Conservation (phyloP, 2,329 filamentous ascomycete genomes). For the Botrytis medusae region DNA sequence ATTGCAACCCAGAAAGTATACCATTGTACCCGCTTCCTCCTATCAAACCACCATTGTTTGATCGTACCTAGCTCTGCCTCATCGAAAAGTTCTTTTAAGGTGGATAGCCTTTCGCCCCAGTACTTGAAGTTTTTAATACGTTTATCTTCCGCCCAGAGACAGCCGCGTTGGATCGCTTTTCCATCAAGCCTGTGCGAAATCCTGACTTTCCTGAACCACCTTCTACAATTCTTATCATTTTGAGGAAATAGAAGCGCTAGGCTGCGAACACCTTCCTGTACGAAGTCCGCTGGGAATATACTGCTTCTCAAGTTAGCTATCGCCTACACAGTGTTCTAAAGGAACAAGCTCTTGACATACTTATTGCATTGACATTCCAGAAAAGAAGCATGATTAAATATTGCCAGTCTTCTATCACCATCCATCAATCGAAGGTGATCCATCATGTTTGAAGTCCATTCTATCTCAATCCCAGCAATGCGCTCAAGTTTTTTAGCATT, state of each 20-base stretch:
- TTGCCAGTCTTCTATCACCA: conserved; percentile 41
- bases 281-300: neutral
- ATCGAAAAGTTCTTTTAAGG: conserved; percentile 32
- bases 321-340: neutral
- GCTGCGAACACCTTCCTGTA: conserved; percentile 4
- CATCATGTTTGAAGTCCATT: conserved; percentile 42
- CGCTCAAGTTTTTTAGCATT: conserved; percentile 6
- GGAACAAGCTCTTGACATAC: neutral
- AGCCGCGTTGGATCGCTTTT: neutral
- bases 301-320: neutral
- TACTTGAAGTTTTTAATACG: neutral
- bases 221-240: neutral
- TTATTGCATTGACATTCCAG: neutral
- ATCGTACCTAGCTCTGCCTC: conserved; percentile 8
- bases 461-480: conserved; percentile 16
- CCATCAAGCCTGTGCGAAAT: neutral
- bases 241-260: neutral
- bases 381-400: conserved; percentile 45
- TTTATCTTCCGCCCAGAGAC: conserved; percentile 25
- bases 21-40: conserved; percentile 45
- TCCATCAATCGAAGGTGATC: conserved; percentile 45
- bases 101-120: conserved; percentile 34
- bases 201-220: neutral
- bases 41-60: conserved; percentile 44
- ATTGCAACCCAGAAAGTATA: conserved; percentile 30